These are phyloP conservation scores for Trichomonas vaginalis DNA, from an alignment of 208 protist genomes.

Conservation along the genomic window DNA sequence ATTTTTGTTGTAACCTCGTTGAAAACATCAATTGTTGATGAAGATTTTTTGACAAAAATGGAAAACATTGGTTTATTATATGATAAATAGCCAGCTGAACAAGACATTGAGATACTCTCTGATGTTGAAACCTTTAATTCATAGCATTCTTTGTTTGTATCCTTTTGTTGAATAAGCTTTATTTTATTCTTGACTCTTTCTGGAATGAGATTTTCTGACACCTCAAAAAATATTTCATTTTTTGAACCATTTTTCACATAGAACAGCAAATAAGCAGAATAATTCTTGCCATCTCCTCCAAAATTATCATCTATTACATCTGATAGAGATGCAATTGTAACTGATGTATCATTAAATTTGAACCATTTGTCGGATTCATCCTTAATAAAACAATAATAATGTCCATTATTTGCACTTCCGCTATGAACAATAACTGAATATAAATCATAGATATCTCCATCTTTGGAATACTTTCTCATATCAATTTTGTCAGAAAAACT, in stretches of 20 bases:
- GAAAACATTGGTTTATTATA: too few relatives aligned
- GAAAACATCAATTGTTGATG: too few relatives aligned
- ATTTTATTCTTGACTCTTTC: background rate
- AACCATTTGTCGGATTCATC: conserved; percentile 35
- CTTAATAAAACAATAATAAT: conserved; percentile 62
- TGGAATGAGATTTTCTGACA: background rate
- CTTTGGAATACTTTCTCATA: conserved; percentile 23
- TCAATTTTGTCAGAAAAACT: conserved; percentile 43
- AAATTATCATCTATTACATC: conserved; percentile 47
- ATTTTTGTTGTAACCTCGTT: too few relatives aligned
- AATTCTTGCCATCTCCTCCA: conserved; percentile 29
- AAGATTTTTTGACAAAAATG: too few relatives aligned
- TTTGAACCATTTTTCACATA: background rate
- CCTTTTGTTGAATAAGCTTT: too few relatives aligned
- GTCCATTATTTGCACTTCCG: conserved; percentile 55
- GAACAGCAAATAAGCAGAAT: background rate
- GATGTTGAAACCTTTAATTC: too few relatives aligned
- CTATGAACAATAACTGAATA: conserved; percentile 60
- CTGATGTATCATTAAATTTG: conserved; percentile 61
- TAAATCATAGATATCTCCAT: conserved; percentile 34
- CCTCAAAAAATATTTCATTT: background rate
- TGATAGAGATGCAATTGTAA: conserved; percentile 35
- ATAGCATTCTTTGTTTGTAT: too few relatives aligned
- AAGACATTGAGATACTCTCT: too few relatives aligned
- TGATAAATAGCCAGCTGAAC: too few relatives aligned